Evolutionary conservation across 345 rosid species (phyloP), one percentile per base, ranked within the genome.

Genomic region (Arabis hirsuta): DNA sequence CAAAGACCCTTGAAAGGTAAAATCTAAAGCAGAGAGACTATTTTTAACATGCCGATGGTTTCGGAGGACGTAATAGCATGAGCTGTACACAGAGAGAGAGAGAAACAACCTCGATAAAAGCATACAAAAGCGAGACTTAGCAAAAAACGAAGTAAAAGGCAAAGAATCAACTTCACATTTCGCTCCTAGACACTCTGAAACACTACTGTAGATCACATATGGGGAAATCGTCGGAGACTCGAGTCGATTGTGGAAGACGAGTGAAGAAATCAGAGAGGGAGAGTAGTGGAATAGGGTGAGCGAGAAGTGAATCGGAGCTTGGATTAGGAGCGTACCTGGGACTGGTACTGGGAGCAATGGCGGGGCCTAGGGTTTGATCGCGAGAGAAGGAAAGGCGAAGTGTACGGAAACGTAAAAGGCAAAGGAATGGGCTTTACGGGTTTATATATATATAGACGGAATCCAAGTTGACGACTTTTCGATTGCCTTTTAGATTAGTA

Each of bases 321-420:
- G 26, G 62, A 52, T 50, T 73, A 7, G 3, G 62, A 7, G 4
- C 24, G 24, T 22, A 22, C 4, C n/a, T n/a, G n/a, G n/a, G n/a
- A n/a, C n/a, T n/a, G n/a, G 8, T 13, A 12, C 0, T 39, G 7
- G 3, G 64, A 65, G n/a, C 55, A 54, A 62, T 59, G 81, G 81
- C 71, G 76, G 34, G 74, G 38, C 69, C 81, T 86, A 84, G 94
- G 94, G 89, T 86, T 88, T 83, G 85, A 86, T 80, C 87, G 78
- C 65, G 78, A 69, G 65, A 22, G 60, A 44, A 42, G 16, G 10
- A 16, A 36, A 36, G 20, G 65, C 65, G 36, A 69, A 48, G 74
- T 59, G 73, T 47, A 46, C 65, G 57, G 66, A 58, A 22, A 57
- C 8, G 19, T 9, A 5, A 38, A 43, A 29, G 29, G 53, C 27